Conservation (phyloP, 345 rosid genomes). For the Mangifera indica region DNA sequence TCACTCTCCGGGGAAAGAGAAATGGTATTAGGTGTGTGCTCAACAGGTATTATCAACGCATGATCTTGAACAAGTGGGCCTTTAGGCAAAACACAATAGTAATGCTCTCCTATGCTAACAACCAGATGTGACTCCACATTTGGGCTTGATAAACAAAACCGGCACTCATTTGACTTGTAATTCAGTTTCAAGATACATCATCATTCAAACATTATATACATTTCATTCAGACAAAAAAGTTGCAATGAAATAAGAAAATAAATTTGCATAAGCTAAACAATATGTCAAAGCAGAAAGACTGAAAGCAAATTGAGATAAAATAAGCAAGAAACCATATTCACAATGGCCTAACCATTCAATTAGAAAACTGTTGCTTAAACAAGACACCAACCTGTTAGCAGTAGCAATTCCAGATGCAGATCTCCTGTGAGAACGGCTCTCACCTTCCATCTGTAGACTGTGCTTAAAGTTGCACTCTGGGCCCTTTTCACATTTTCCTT, state of each 20-base stretch:
- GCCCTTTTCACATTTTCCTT: slow-evolving; percentile 92
- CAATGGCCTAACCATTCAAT: slow-evolving; percentile 3
- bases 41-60: slow-evolving; percentile 63
- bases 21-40: slow-evolving; percentile 73
- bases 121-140: slow-evolving; percentile 73
- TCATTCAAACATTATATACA: slow-evolving; percentile 21
- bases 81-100: slow-evolving; percentile 82
- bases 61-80: slow-evolving; percentile 81
- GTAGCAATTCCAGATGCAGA: slow-evolving; percentile 48
- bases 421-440: slow-evolving; percentile 41
- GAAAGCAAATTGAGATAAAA: slow-evolving; percentile 2
- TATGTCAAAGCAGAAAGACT: neutral
- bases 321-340: slow-evolving; percentile 17
- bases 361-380: neutral
- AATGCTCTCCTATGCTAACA: slow-evolving; percentile 70
- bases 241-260: neutral
- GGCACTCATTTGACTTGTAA: slow-evolving; percentile 74
- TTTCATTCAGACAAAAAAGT: neutral
- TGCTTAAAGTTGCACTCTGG: slow-evolving; percentile 92
- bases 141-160: slow-evolving; percentile 91
- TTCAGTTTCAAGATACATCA: slow-evolving; percentile 24
- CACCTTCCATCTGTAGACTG: slow-evolving; percentile 54
- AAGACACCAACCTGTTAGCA: slow-evolving; percentile 48
- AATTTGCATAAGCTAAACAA: neutral
- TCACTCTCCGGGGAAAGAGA: slow-evolving; percentile 52